Conservation (phyloP, 352 stramenopile species). For the Poterioochromonas sp. region DNA sequence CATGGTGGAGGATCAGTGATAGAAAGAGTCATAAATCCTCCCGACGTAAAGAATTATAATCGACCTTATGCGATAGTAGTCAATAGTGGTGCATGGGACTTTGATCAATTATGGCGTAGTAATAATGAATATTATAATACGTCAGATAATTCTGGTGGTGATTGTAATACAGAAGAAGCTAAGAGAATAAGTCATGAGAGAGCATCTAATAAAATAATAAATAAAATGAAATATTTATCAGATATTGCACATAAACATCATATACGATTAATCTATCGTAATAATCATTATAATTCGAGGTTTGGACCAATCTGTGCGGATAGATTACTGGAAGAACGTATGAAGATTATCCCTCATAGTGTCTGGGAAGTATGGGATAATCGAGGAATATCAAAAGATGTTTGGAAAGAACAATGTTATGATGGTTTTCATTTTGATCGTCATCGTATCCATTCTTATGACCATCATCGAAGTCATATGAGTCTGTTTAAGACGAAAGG, state of each 20-base stretch:
- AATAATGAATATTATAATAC: neutral
- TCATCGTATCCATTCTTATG: neutral
- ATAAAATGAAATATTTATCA: neutral
- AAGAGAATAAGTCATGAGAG: neutral
- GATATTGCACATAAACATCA: neutral
- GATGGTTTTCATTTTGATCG: constrained; percentile 1
- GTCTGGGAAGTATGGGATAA: constrained; percentile 5
- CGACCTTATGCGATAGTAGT: neutral
- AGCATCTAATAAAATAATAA: neutral
- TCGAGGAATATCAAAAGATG: neutral
- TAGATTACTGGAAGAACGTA: neutral
- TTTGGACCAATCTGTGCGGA: neutral
- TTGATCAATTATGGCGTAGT: neutral
- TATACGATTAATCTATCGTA: neutral
- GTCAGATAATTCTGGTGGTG: too few relatives aligned
- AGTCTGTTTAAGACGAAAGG: neutral
- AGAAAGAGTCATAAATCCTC: too few relatives aligned
- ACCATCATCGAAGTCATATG: neutral
- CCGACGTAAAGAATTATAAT: too few relatives aligned
- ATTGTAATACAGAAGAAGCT: neutral
- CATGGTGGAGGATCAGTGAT: neutral
- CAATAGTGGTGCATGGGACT: neutral
- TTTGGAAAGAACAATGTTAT: neutral
- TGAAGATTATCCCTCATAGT: neutral
- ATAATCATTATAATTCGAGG: neutral